Evolutionary conservation across 129 eudicot genomes (phyloP).

Genomic region (Flaveria brownii): DNA sequence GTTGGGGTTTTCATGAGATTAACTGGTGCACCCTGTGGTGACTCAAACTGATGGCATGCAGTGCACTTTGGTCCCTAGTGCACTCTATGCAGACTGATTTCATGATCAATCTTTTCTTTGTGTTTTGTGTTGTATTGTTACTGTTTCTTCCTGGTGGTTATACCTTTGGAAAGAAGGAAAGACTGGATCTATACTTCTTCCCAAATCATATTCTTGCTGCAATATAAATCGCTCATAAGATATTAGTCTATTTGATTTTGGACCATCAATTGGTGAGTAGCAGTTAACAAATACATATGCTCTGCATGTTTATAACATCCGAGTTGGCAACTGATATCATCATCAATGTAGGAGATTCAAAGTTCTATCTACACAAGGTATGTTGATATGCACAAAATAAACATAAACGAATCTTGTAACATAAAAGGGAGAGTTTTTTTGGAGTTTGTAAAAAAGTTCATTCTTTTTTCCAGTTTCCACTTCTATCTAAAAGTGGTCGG

Average conservation of each 20-base stretch:
- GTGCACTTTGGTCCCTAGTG: not conserved
- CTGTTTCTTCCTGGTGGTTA: not conserved
- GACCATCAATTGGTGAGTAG: not conserved
- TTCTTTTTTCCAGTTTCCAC: no score
- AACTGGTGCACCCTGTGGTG: not conserved
- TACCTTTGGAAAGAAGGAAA: not conserved
- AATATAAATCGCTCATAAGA: not conserved
- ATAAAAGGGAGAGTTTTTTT: no score
- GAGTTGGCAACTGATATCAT: conserved; percentile 78
- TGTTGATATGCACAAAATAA: not conserved
- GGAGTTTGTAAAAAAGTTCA: no score
- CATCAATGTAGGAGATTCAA: conserved; percentile 72
- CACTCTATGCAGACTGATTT: not conserved
- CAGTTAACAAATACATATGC: not conserved
- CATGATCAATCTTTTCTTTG: not conserved
- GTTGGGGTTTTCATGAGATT: not conserved
- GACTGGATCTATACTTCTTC: not conserved
- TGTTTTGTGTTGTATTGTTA: no score
- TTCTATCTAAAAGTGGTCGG: no score
- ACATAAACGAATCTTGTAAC: no score
- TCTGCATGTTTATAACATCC: conserved; percentile 74
- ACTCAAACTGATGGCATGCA: no score
- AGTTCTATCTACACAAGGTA: conserved; percentile 95
- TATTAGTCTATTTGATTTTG: not conserved
- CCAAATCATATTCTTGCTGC: not conserved